phyloP scores from a whole-genome alignment of 2,329 filamentous ascomycete species.

The Alternaria sp. region DNA sequence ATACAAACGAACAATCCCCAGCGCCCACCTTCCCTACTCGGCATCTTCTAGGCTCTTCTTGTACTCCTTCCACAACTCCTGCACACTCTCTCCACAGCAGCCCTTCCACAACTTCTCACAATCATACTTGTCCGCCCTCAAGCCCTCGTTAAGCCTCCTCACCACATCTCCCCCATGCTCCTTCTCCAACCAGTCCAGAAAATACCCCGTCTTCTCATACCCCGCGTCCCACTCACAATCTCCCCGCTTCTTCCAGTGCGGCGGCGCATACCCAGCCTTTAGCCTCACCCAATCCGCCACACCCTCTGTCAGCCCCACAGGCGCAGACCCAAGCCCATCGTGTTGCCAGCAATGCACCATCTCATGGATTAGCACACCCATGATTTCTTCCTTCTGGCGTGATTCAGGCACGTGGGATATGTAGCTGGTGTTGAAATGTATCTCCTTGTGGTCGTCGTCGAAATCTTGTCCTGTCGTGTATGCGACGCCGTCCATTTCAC shows the following conservation, averaged over 20 bases:
- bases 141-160: conserved; percentile 69
- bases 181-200: conserved; percentile 83
- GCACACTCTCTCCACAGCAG: conserved; percentile 71
- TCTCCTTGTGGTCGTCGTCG: conserved; percentile 89
- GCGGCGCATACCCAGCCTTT: conserved; percentile 74
- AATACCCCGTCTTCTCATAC: conserved; percentile 91
- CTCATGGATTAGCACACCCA: conserved; percentile 88
- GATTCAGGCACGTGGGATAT: conserved; percentile 59
- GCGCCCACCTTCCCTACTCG: neutral
- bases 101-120: conserved; percentile 72
- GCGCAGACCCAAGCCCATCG: conserved; percentile 65
- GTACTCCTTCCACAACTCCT: conserved; percentile 80
- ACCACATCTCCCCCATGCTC: conserved; percentile 63
- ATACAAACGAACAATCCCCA: neutral
- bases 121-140: conserved; percentile 70
- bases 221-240: conserved; percentile 81
- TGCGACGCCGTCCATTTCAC: conserved; percentile 82
- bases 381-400: conserved; percentile 67
- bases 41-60: conserved; percentile 54
- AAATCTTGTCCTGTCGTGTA: conserved; percentile 84
- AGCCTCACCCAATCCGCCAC: conserved; percentile 93
- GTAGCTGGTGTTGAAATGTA: conserved; percentile 84
- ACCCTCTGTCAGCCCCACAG: conserved; percentile 83
- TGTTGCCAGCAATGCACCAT: conserved; percentile 95
- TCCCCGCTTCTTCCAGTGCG: conserved; percentile 76